Evolutionary conservation across 2,329 filamentous ascomycete genomes (phyloP), one percentile per base, ranked within the genome.

Genomic region (Nigrograna mackinnonii): DNA sequence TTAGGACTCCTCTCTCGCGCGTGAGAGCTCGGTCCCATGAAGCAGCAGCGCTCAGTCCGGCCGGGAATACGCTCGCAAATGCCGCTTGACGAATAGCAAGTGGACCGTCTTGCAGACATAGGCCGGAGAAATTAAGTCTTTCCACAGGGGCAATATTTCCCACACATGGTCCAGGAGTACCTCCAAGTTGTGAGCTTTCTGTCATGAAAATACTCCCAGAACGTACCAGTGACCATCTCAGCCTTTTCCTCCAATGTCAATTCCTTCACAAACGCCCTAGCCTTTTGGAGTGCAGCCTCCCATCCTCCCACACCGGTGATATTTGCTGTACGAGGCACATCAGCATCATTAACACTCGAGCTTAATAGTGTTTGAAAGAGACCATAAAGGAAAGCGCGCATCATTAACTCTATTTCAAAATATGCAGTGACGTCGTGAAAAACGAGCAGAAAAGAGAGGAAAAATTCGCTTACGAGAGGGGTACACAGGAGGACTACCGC

Each of bases 81-180:
- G 49, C 57, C n/a, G 62, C 60, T 16, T 58, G 55, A 44, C 66
- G 58, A 39, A 71, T 57, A 28, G 62, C 57, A 46, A 68, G 54
- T 41, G 66, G 60, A 32, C 62, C 69, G 48, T 73, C 70, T 35
- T 70, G 66, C 5, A 73, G 57, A 43, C 70, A 73, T 12, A 72
- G 58, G 33, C 68, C 69, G 12, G 57, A 58, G 56, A 71, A 71
- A 13, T 62, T 61, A 13, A 72, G 55, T 22, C 68, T 58, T 22
- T 61, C 57, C 30, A 72, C 66, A 37, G 57, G 56, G 46, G 64
- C 64, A 37, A 67, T 68, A 51, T 69, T 62, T 6, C 35, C 52
- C 42, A 43, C 52, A 56, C 26, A 46, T 36, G 62, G 61, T 17
- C 64, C 64, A 22, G 55, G 55, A n/a, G n/a, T n/a, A n/a, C n/a